Evolutionary conservation across 139 green algal species (phyloP).

Genomic region (Chlamydomonas urium): DNA sequence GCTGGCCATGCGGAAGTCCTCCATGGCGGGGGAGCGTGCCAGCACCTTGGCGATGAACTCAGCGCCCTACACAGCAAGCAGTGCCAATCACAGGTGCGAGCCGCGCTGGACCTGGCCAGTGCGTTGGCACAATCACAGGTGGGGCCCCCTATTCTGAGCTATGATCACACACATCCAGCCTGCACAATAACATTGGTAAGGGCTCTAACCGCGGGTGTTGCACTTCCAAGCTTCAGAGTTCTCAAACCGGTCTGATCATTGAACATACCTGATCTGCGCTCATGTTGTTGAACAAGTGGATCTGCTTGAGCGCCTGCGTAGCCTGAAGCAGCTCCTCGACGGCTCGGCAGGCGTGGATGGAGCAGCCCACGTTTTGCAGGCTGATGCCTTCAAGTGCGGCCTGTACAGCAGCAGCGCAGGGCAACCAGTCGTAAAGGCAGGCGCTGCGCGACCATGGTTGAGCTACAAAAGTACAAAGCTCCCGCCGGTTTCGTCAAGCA

Average conservation of each 20-base stretch:
- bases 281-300: constrained; percentile 98
- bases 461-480: too few species aligned
- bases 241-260: too few species aligned
- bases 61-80: constrained; percentile 38
- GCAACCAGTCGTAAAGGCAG: too few species aligned
- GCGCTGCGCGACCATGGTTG: too few species aligned
- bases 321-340: constrained; percentile 61
- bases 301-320: constrained; percentile 11
- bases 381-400: constrained; percentile 49
- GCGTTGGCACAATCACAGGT: too few species aligned
- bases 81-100: too few species aligned
- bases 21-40: constrained; percentile 57
- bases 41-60: constrained; percentile 64
- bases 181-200: too few species aligned
- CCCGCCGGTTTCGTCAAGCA: too few species aligned
- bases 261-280: constrained; percentile 67
- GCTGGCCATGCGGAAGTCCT: constrained; percentile 72
- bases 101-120: too few species aligned
- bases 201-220: too few species aligned
- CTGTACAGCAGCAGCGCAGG: constrained; percentile 23
- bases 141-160: too few species aligned
- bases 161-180: too few species aligned
- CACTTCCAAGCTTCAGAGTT: background rate
- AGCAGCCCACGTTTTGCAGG: constrained; percentile 86
- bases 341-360: constrained; percentile 76